Percentiles rank a stretch among this genome's conserved stretches.
phyloP scores from a whole-genome alignment of 345 rosid species.

The thale cress (Arabidopsis thaliana) region DNA sequence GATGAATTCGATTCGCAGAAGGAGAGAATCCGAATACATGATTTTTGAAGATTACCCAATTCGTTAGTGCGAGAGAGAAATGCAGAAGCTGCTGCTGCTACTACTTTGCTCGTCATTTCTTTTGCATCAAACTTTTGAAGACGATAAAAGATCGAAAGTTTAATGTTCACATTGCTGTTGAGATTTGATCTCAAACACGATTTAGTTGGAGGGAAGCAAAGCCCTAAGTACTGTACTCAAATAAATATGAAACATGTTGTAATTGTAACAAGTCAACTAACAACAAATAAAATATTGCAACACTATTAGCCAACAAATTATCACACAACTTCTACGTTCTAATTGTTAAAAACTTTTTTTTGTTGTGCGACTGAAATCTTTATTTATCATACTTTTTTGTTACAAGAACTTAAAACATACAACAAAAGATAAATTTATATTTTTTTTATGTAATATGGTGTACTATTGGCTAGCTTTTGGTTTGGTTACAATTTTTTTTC shows the following conservation, averaged over 20 bases:
- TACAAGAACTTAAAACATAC: neutral
- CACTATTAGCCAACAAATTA: neutral
- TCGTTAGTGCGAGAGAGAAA: constrained; percentile 39
- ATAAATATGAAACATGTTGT: no score
- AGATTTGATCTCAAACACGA: neutral
- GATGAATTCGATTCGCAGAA: constrained; percentile 57
- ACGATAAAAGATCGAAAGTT: constrained; percentile 17
- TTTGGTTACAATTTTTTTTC: no score
- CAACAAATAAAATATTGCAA: no score
- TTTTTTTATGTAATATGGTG: neutral
- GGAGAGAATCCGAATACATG: constrained; percentile 52
- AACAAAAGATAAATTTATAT: neutral
- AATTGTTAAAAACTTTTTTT: no score
- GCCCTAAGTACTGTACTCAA: neutral
- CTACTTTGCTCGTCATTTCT: constrained; percentile 36
- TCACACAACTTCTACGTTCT: no score
- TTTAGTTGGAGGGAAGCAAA: constrained; percentile 6
- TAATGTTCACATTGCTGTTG: constrained; percentile 12
- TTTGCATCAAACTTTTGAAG: constrained; percentile 5
- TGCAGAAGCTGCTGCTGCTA: constrained; percentile 38
- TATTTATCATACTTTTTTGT: no score
- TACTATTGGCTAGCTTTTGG: no score
- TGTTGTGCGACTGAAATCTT: no score
- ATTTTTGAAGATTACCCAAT: constrained; percentile 46
- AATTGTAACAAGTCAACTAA: no score